Percentiles rank a stretch among this genome's conserved stretches.
Evolutionary conservation across 2,329 filamentous ascomycete genomes (phyloP).

Genomic region (Trichoderma sp.): DNA sequence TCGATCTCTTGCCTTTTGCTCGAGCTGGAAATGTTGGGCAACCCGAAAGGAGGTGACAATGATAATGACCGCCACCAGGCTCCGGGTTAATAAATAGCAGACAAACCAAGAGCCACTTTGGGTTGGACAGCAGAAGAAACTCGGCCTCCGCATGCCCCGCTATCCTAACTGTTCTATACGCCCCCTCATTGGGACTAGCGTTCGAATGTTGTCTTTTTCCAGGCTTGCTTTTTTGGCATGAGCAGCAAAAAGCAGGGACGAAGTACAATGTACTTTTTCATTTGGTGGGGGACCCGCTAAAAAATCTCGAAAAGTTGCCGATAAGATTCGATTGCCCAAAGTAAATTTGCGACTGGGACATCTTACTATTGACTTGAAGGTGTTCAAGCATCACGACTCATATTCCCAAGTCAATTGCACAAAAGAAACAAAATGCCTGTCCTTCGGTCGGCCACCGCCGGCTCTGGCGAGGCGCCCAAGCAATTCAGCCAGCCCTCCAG

Average conservation of each 20-base stretch:
- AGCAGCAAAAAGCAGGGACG: neutral
- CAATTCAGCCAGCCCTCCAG: constrained; percentile 86
- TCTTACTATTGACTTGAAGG: neutral
- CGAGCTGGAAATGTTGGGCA: neutral
- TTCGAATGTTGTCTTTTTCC: neutral
- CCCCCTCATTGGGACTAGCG: constrained; percentile 2
- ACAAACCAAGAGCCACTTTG: constrained; percentile 4
- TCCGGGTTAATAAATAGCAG: constrained; percentile 9
- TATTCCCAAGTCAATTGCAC: neutral
- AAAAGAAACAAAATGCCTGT: constrained; percentile 49
- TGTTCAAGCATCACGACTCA: neutral
- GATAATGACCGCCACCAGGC: constrained; percentile 12
- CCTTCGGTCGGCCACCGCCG: constrained; percentile 45
- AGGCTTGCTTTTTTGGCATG: neutral
- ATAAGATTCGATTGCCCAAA: neutral
- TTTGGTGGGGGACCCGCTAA: constrained; percentile 14
- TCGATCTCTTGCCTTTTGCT: neutral
- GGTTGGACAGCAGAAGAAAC: constrained; percentile 6
- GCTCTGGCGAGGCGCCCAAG: constrained; percentile 62
- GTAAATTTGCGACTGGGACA: neutral
- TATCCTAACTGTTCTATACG: constrained; percentile 14
- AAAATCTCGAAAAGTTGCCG: constrained; percentile 21
- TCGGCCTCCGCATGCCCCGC: constrained; percentile 7
- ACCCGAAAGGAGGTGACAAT: constrained; percentile 19
- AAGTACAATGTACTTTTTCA: neutral